Conservation (phyloP, 345 rosid genomes). For the Geranium brycei region DNA sequence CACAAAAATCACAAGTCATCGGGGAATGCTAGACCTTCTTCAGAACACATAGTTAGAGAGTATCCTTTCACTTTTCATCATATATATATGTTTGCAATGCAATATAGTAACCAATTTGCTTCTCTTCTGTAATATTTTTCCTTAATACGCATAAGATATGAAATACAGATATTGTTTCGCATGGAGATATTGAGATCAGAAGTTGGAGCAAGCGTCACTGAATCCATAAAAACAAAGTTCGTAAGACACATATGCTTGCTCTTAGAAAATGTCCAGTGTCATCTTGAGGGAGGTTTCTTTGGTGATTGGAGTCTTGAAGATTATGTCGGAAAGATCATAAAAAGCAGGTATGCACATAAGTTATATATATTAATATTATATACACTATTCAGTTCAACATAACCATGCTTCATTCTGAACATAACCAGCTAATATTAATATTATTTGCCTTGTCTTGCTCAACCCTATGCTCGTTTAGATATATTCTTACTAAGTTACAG, state of each 20-base stretch:
- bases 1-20: slow-evolving; percentile 26
- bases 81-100: slow-evolving; percentile 1
- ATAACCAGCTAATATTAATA: no score
- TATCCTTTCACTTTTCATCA: slow-evolving; percentile 44
- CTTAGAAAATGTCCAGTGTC: slow-evolving; percentile 64
- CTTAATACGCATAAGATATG: slow-evolving; percentile 58
- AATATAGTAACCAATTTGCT: slow-evolving; percentile 4
- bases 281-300: slow-evolving; percentile 77
- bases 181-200: slow-evolving; percentile 82
- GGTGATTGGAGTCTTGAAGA: slow-evolving; percentile 86
- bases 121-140: slow-evolving; percentile 18
- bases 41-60: slow-evolving; percentile 48
- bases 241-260: slow-evolving; percentile 66
- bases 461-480: no score
- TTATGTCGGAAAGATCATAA: slow-evolving; percentile 62
- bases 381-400: no score
- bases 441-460: no score
- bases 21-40: slow-evolving; percentile 5
- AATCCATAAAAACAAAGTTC: slow-evolving; percentile 49
- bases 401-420: no score
- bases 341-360: slow-evolving; percentile 37
- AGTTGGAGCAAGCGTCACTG: slow-evolving; percentile 34
- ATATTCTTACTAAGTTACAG: no score
- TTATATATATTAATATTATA: not conserved
- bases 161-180: slow-evolving; percentile 80